Evolutionary conservation across 2,329 filamentous ascomycete genomes (phyloP), one percentile per base, ranked within the genome.

Genomic region (Aspergillus carbonarius): DNA sequence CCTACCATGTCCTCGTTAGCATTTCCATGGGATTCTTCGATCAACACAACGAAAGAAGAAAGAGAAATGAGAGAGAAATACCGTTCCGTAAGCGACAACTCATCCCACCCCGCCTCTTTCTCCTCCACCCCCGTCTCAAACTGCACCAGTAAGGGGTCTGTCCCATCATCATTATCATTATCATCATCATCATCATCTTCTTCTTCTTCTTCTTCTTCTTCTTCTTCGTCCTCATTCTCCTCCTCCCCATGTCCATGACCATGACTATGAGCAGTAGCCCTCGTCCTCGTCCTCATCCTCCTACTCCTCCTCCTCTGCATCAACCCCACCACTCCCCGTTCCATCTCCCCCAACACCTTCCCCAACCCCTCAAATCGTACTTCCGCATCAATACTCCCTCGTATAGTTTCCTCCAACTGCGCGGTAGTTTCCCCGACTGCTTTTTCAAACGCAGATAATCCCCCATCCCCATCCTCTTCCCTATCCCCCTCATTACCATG

Each of bases 381-480:
- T 57, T 81, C 77, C 8, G 78, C 78, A 71, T 90, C 87, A 59
- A 89, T 82, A 50, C 85, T 71, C 12, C 79, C 75, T 15, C 86
- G 79, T 67, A 88, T 81, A 47, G 76, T 78, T 67, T 81, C 77
- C 63, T 90, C 87, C 68, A 88, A 78, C 52, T 79, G 77, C 27
- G 73, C 70, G 1, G 85, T 88, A 64, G 84, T 74, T 3, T 72
- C 70, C 15, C 81, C 74, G 2, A 86, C 83, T 57, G 79, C 76
- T 18, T 74, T 71, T 57, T 79, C 75, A 15, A 83, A 69, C 20
- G 78, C 75, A 37, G 75, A 72, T 15, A 76, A 68, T 10, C 72
- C 69, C n/a, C 8, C 9, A 7, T 9, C 68, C 10, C 72, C 69
- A n/a, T 30, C 8, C 3, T 2, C 9, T 7, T 30, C 9, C n/a